Base-by-base conservation (phyloP, 495 filamentous ascomycete genomes). In the Letharia columbiana region DNA sequence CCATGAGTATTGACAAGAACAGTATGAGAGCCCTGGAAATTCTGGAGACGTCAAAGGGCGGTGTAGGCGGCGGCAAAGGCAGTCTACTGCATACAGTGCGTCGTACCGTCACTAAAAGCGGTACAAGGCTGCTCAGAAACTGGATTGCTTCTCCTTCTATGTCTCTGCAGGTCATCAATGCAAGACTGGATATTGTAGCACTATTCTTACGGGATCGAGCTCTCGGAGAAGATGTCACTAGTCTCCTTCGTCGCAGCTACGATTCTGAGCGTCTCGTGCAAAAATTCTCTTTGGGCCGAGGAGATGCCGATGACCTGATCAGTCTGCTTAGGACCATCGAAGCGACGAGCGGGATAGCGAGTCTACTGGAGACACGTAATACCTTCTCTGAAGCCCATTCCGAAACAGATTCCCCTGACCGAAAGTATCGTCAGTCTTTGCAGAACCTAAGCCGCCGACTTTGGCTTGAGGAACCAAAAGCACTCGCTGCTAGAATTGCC, bases 261-360 rank as follows among this genome's bases (percentile, higher is more conserved):
- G 94, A 99, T 73, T 89, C 91, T 10, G 88, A 95, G 67, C 88
- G 95, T 9, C 81, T 98, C 45, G 85, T 96, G 2, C 93, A 97
- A 72, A 96, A 91, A 67, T 96, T 99, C 69, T 87, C 93, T 3
- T 79, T 97, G 12, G 92, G 92, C 20, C 84, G 90, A 60, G 94
- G 93, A n/a, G 91, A 96, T 69, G 80, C 93, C n/a, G 93, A 97
- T 74, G 94, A 98, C 72, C 79, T 99, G 35, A 79, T 98, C 23
- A 86, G 83, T 31, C 80, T 99, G 17, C 89, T 90, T 6, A 85
- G 83, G 62, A 95, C 94, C 0, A 89, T 98, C 65, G 79, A 86
- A 63, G 89, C 90, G 8, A 92, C 91, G 3, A 81, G 86, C 41
- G 82, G 88, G 9, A 86, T 97, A 52, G 82, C 82, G 40, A 72